Evolutionary conservation across 2,329 filamentous ascomycete species (phyloP).

Genomic region (Epichloe hybrida): DNA sequence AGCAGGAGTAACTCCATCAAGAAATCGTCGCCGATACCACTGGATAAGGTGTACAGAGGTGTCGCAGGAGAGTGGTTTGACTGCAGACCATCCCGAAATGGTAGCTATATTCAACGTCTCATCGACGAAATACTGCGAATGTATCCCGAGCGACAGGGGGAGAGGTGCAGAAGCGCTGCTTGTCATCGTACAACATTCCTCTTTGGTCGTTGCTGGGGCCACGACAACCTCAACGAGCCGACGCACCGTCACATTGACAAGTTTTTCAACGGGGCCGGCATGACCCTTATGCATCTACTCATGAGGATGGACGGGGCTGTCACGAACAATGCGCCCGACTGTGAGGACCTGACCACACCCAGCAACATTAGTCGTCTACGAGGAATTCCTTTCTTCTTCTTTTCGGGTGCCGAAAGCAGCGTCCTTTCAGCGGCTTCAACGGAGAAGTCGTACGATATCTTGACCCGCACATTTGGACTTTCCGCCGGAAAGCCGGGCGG

Average conservation of each 20-base stretch:
- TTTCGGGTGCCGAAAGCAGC: conserved; percentile 41
- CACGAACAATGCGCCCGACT: conserved; percentile 36
- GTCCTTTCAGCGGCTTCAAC: conserved; percentile 42
- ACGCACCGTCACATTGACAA: conserved; percentile 49
- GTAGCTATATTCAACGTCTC: conserved; percentile 30
- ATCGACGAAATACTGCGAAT: conserved; percentile 45
- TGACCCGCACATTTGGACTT: conserved; percentile 37
- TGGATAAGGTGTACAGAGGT: conserved; percentile 34
- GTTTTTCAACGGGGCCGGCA: conserved; percentile 50
- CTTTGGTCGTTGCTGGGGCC: conserved; percentile 50
- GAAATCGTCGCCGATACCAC: conserved; percentile 32
- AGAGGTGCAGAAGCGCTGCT: conserved; percentile 46
- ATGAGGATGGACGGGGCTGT: conserved; percentile 40
- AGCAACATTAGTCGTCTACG: conserved; percentile 36
- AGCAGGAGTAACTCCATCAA: conserved; percentile 42
- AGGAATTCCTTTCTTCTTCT: conserved; percentile 41
- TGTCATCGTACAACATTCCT: conserved; percentile 48
- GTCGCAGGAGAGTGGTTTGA: conserved; percentile 42
- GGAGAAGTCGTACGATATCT: conserved; percentile 36
- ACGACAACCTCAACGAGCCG: conserved; percentile 50
- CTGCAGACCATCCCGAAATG: conserved; percentile 32
- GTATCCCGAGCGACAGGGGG: conserved; percentile 37
- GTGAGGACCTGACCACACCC: conserved; percentile 31
- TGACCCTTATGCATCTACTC: conserved; percentile 41
- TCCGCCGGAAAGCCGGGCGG: conserved; percentile 14